Evolutionary conservation across 73 alveolate species (phyloP).

Genomic region (Tetrahymena borealis): DNA sequence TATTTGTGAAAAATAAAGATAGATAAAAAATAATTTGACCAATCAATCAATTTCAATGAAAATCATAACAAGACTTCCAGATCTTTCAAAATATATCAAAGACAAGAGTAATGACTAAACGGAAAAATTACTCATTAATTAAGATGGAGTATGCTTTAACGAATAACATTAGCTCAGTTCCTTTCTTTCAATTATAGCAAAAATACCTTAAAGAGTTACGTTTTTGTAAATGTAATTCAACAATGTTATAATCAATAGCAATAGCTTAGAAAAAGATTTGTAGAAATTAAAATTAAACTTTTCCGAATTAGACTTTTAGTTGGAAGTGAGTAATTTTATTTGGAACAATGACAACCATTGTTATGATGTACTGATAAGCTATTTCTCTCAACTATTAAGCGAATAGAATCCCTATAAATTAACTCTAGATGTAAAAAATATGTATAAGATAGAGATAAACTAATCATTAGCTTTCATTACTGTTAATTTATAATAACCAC

Average conservation of each 20-base stretch:
- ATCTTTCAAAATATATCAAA: not conserved
- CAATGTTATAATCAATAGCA: not conserved
- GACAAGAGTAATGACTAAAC: not conserved
- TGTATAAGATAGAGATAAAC: too few species aligned
- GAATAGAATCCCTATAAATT: too few species aligned
- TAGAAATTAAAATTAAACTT: not conserved
- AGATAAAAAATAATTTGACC: not conserved
- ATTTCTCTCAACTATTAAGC: too few species aligned
- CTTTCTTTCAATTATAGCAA: not conserved
- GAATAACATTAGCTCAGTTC: not conserved
- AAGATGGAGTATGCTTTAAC: not conserved
- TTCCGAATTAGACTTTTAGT: not conserved
- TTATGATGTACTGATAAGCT: too few species aligned
- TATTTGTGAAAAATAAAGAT: not conserved
- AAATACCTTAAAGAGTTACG: not conserved
- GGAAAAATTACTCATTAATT: not conserved
- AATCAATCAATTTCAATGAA: not conserved
- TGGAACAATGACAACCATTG: too few species aligned
- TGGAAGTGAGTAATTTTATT: not conserved
- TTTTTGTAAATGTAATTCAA: not conserved
- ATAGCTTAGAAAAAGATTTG: not conserved
- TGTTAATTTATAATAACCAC: too few species aligned
- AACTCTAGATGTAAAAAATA: too few species aligned
- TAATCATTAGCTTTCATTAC: too few species aligned
- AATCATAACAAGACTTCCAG: not conserved